A percentile compares a stretch with the other conserved stretches of the same genome.
Evolutionary conservation across 106 monocot species (phyloP).

Genomic region (Xerophyta viscosa): DNA sequence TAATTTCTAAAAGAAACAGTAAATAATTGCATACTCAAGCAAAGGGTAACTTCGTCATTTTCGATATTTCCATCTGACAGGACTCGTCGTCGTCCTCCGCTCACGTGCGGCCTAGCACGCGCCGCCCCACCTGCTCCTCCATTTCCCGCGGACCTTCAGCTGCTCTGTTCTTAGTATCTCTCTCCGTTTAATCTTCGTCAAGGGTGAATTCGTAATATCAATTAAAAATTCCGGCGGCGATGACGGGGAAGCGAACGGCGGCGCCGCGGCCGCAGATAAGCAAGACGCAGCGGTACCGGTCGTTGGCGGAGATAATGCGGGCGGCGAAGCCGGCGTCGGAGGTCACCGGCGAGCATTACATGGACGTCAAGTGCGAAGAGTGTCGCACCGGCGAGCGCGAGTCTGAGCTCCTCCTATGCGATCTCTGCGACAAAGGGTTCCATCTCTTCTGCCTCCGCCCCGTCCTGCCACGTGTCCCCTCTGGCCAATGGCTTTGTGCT

Average conservation of each 20-base stretch:
- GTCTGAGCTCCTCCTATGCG: conserved; percentile 69
- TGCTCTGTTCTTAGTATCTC: no score
- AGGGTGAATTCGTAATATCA: no score
- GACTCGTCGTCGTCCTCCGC: no score
- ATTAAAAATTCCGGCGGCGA: no score
- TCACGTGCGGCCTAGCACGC: no score
- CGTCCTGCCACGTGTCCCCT: conserved; percentile 63
- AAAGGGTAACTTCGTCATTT: no score
- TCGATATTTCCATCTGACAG: no score
- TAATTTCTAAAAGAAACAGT: no score
- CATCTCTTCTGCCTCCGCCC: conserved; percentile 78
- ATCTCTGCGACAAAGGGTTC: conserved; percentile 65
- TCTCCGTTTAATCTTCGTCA: no score
- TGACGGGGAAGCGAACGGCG: conserved; percentile 37
- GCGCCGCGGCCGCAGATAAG: conserved; percentile 29
- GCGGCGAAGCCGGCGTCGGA: conserved; percentile 21
- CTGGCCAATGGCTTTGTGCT: conserved; percentile 74
- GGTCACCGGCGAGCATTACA: conserved; percentile 29
- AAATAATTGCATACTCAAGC: no score
- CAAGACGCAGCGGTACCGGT: conserved; percentile 32
- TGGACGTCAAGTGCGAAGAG: conserved; percentile 56
- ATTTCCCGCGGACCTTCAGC: no score
- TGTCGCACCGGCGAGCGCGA: conserved; percentile 65
- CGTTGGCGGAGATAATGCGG: conserved; percentile 61
- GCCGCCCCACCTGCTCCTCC: no score